A percentile compares a stretch with the other conserved stretches of the same genome.
Conservation (phyloP, 1,284 basidiomycete genomes). For the Ceratobasidium sp. region DNA sequence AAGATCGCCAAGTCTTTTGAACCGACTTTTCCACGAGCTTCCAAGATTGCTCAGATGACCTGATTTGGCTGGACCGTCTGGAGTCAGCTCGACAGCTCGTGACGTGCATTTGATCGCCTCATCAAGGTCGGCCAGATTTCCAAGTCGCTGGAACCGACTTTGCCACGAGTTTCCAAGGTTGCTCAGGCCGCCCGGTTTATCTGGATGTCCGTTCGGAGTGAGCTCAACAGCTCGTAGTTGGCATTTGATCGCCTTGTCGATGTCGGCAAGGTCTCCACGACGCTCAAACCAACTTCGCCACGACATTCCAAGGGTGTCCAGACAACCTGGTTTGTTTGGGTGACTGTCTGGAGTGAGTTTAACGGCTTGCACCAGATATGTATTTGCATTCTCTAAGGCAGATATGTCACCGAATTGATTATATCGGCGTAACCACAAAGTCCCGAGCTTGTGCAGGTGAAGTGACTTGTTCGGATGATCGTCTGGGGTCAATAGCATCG, state of each 20-base stretch:
- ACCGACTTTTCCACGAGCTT: not conserved
- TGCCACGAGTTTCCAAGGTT: not conserved
- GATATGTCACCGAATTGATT: no score
- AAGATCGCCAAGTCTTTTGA: not conserved
- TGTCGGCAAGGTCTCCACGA: not conserved
- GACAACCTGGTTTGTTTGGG: no score
- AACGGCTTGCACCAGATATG: no score
- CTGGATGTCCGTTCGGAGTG: not conserved
- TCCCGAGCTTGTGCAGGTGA: no score
- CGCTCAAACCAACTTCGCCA: no score
- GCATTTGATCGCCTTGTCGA: not conserved
- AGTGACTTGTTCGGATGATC: no score
- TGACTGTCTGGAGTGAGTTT: no score
- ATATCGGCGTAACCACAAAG: no score
- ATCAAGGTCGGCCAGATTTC: not conserved
- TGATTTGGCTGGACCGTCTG: not conserved
- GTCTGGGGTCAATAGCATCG: no score
- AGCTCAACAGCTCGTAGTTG: not conserved
- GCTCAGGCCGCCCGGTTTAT: not conserved
- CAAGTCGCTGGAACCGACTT: not conserved
- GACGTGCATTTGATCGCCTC: not conserved
- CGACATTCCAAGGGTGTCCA: no score
- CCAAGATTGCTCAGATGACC: not conserved
- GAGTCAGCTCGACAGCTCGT: not conserved
- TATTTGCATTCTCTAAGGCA: no score